Percentiles rank a stretch among this genome's conserved stretches.
phyloP scores from a whole-genome alignment of 1,284 basidiomycete species.

The Pseudozyma hubeiensis region DNA sequence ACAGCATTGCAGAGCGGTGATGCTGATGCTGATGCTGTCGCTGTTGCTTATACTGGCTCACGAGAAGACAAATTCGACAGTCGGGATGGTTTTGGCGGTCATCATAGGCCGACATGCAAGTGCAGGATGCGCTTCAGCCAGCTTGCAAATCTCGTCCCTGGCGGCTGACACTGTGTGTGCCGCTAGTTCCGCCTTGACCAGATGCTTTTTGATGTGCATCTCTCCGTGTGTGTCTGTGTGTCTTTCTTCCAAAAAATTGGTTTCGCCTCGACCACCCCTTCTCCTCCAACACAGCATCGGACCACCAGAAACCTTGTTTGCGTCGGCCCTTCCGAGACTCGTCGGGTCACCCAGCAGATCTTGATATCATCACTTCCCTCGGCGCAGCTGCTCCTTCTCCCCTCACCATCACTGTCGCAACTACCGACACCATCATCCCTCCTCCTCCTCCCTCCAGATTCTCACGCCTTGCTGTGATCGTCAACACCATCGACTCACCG shows the following conservation, averaged over 20 bases:
- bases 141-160: not conserved
- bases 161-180: not conserved
- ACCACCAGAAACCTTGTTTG: not conserved
- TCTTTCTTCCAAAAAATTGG: slow-evolving; percentile 4
- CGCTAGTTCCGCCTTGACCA: slow-evolving; percentile 5
- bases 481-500: not conserved
- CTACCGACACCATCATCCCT: not conserved
- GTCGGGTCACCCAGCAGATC: slow-evolving; percentile 4
- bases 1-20: slow-evolving; percentile 2
- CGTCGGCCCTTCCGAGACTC: slow-evolving; percentile 5
- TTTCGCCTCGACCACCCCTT: slow-evolving; percentile 21
- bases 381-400: slow-evolving; percentile 5
- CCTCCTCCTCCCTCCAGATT: not conserved
- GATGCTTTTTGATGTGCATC: not conserved
- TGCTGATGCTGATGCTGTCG: not conserved
- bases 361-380: not conserved
- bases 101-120: not conserved
- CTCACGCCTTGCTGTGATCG: not conserved
- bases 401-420: slow-evolving; percentile 7
- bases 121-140: slow-evolving; percentile 1
- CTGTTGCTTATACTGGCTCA: too few relatives aligned
- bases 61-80: too few relatives aligned
- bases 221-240: not conserved
- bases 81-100: not conserved
- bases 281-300: not conserved